Evolutionary conservation across 108 stramenopile genomes (phyloP).

Genomic region (Cyclotella cryptica): DNA sequence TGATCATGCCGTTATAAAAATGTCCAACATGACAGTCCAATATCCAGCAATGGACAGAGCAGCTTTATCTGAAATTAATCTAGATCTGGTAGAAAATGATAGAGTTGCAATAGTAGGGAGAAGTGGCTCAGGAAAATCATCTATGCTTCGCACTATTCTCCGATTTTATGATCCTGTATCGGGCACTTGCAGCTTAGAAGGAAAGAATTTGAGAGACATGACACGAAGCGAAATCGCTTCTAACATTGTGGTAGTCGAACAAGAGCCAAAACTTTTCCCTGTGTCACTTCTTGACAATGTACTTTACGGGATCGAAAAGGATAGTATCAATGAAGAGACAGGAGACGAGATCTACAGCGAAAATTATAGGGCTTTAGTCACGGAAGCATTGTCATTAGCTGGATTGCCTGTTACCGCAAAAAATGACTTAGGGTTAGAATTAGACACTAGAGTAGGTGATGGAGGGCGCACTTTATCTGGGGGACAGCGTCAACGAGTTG

Average conservation of each 20-base stretch:
- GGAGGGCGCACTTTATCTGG: conserved; percentile 92
- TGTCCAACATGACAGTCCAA: conserved; percentile 67
- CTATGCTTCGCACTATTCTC: conserved; percentile 84
- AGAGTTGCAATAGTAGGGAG: conserved; percentile 94
- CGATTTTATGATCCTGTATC: conserved; percentile 95
- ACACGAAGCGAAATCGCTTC: conserved; percentile 76
- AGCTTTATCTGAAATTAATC: conserved; percentile 67
- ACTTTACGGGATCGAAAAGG: conserved; percentile 85
- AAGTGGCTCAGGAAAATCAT: conserved; percentile 93
- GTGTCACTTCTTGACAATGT: conserved; percentile 93
- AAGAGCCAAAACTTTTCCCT: conserved; percentile 93
- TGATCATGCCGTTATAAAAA: conserved; percentile 58
- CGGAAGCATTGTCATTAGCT: conserved; percentile 66
- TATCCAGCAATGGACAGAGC: conserved; percentile 79
- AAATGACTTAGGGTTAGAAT: conserved; percentile 77
- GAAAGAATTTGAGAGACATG: conserved; percentile 77
- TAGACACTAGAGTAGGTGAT: conserved; percentile 93
- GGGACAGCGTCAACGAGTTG: conserved; percentile 90
- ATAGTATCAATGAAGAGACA: conserved; percentile 66
- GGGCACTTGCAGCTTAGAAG: conserved; percentile 83
- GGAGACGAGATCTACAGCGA: conserved; percentile 74
- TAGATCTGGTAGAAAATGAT: conserved; percentile 87
- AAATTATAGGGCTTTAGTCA: conserved; percentile 57
- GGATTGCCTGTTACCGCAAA: conserved; percentile 70
- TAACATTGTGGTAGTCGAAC: conserved; percentile 83